A percentile compares a stretch with the other conserved stretches of the same genome.
Conservation (phyloP, 2,329 filamentous ascomycete species). For the Paecilomyces formosus region DNA sequence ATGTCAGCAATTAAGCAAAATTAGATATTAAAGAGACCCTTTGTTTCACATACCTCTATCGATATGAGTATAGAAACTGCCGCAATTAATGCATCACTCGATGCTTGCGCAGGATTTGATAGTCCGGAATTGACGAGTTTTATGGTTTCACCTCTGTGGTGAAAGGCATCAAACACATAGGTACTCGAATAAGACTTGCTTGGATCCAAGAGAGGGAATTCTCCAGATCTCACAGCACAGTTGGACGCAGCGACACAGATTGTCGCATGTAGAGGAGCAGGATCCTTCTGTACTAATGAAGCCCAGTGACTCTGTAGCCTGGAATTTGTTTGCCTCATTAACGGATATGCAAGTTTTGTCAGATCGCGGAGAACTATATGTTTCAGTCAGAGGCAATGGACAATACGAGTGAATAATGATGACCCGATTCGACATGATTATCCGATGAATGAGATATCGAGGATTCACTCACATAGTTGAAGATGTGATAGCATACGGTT, state of each 20-base stretch:
- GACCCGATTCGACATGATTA: neutral
- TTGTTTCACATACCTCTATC: conserved; percentile 31
- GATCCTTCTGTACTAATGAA: conserved; percentile 26
- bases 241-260: conserved; percentile 33
- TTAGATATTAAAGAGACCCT: neutral
- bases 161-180: conserved; percentile 29
- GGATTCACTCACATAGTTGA: conserved; percentile 23
- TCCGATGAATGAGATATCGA: neutral
- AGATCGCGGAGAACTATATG: conserved; percentile 27
- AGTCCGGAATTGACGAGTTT: conserved; percentile 30
- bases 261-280: conserved; percentile 27
- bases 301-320: conserved; percentile 29
- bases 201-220: conserved; percentile 26
- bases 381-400: conserved; percentile 5
- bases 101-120: conserved; percentile 29
- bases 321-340: conserved; percentile 25
- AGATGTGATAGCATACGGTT: conserved; percentile 31
- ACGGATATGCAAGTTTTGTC: conserved; percentile 27
- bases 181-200: conserved; percentile 20
- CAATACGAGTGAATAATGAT: neutral
- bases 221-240: conserved; percentile 23
- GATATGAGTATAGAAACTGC: conserved; percentile 32
- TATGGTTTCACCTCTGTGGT: conserved; percentile 33
- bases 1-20: conserved; percentile 6
- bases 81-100: conserved; percentile 32